Evolutionary conservation across 768 basidiomycete genomes (phyloP).

Genomic region (Sarcodon sp.): DNA sequence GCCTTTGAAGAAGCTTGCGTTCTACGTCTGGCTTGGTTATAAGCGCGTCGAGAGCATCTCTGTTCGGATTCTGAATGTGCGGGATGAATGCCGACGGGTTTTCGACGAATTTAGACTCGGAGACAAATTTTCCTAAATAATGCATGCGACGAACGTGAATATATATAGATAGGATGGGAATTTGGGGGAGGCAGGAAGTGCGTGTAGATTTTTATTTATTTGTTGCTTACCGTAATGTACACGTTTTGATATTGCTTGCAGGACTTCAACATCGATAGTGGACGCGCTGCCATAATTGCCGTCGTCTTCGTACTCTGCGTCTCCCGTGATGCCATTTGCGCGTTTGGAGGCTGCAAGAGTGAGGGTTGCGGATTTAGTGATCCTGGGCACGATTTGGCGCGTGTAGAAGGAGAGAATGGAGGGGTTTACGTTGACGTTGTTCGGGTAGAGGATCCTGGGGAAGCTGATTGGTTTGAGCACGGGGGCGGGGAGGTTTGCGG

Average conservation of each 20-base stretch:
- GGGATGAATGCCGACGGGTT: slow-evolving; percentile 84
- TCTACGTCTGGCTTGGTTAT: slow-evolving; percentile 99
- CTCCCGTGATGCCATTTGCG: slow-evolving; percentile 49
- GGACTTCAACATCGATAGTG: slow-evolving; percentile 87
- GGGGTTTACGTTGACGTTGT: slow-evolving; percentile 75
- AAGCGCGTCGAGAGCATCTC: slow-evolving; percentile 62
- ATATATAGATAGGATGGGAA: neutral
- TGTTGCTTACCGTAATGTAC: slow-evolving; percentile 79
- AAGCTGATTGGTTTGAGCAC: slow-evolving; percentile 63
- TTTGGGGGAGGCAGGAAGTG: neutral
- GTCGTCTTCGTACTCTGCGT: slow-evolving; percentile 76
- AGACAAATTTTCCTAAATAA: slow-evolving; percentile 87
- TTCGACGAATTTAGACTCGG: slow-evolving; percentile 90
- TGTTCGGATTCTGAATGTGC: slow-evolving; percentile 75
- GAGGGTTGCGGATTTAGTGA: slow-evolving; percentile 63
- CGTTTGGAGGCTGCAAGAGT: slow-evolving; percentile 54
- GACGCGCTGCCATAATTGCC: slow-evolving; percentile 97
- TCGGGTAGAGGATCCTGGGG: slow-evolving; percentile 68
- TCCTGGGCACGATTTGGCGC: slow-evolving; percentile 76
- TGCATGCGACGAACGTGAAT: neutral
- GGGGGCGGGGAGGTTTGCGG: slow-evolving; percentile 65
- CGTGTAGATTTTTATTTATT: neutral
- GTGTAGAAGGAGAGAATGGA: slow-evolving; percentile 88
- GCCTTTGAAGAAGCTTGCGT: slow-evolving; percentile 62
- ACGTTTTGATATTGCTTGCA: slow-evolving; percentile 97